Evolutionary conservation across 73 alveolate genomes (phyloP), one percentile per base, ranked within the genome.

Genomic region (Urostyla sp.): DNA sequence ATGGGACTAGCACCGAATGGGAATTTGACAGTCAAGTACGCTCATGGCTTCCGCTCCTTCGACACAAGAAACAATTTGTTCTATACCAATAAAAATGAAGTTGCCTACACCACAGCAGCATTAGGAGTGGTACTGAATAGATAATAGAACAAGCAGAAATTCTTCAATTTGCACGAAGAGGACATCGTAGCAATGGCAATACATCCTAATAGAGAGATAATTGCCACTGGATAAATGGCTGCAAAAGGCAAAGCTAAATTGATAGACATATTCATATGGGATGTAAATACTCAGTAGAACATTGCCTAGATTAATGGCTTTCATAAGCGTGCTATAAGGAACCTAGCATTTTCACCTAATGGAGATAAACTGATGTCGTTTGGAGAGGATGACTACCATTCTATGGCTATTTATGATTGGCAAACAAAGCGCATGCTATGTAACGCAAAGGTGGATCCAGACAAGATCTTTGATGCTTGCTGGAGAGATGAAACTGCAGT

Each of bases 161-260:
- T 92, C 91, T 95, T 94, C 80, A 94, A 87, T 57, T 76, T 87
- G 76, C 99, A 95, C 78, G 95, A 93, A 67, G 99, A 95, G 59
- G 99, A 97, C 77, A 93, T 97, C 15, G 99, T 97, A 13, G 87
- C 98, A 45, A 77, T 97, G 87, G 97, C 97, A 43, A 80, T 97
- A 44, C 99, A 94, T 82, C 99, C 99, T 36, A 89, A 88, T 67
- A 80, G 95, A 81, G 73, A 72, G 35, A 95, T 90, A 66, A 98
- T 91, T 18, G 99, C 99, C 8, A 97, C 99, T 49, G 99, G 99
- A 10, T 91, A 97, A 87, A 92, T 90, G 98, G 99, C 99, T 0
- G 95, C 92, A 30, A 91, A 93, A 72, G 87, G 98, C 91, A 56
- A 90, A 92, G 87, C 97, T 92, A 94, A 94, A 82, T 59, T 79